Evolutionary conservation across 1,284 basidiomycete genomes (phyloP), one percentile per base, ranked within the genome.

Genomic region (Mycena sp.): DNA sequence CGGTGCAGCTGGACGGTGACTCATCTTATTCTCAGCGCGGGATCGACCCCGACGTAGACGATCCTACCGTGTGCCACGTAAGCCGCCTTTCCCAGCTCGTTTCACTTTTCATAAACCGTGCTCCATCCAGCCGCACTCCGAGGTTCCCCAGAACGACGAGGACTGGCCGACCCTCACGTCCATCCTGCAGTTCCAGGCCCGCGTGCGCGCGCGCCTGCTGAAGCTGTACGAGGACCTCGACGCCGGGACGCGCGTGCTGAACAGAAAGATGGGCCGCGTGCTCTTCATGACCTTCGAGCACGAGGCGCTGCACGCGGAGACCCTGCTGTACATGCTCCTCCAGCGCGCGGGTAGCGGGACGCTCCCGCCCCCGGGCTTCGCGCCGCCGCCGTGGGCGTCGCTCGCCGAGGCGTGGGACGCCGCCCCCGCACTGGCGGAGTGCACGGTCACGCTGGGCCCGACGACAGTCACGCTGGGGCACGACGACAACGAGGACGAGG

Each of bases 11-110:
- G 19, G 43, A 32, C 45, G 9, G 7, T 44, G 41, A 25, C 41
- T 52, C 10, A 63, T 32, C 12, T 19, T 17, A 30, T 70, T 53
- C 72, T 12, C 74, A 96, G 88, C 89, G 97, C 38, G 97, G 97
- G 6, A 98, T 99, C 69, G 98, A 99, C 72, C 98, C 97, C 0
- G 90, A 92, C 72, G 94, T 97, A 38, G 93, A 97, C 65, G 92
- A 96, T 73, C 94, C 95, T 0, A 89, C 85, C 1, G 79, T 90
- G 72, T 93, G 92, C 67, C 94, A 96, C 73, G 92, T 94, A 74
- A 61, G 88, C 80, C 19, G 30, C 9, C 12, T 57, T 29, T 44
- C 29, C 12, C 11, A 32, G 6, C 30, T 56, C 16, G 35, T 37
- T 46, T 26, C 4, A 21, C 45, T 48, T 26, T 14, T 16, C 46